Percentiles rank a stretch among this genome's conserved stretches.
Evolutionary conservation across 2,329 filamentous ascomycete genomes (phyloP).

Genomic region (Fusarium sterilihyphosum): DNA sequence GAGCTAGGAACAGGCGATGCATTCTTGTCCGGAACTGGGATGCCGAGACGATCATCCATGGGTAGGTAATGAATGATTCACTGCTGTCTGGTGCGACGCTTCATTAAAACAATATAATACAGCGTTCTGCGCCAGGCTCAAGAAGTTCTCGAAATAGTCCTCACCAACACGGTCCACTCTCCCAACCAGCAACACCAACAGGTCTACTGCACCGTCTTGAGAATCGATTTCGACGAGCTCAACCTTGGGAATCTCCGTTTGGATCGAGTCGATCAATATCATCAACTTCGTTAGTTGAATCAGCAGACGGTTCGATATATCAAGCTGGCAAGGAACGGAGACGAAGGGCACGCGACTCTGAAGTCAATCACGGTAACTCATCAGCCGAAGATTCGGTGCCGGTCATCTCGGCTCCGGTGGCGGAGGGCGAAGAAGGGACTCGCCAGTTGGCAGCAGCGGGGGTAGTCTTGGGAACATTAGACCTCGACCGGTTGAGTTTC

Average conservation of each 20-base stretch:
- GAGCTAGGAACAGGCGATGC: conserved; percentile 13
- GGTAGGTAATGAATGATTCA: conserved; percentile 2
- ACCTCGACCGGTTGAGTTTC: conserved; percentile 48
- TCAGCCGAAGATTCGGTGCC: conserved; percentile 34
- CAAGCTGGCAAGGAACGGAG: conserved; percentile 45
- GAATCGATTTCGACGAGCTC: conserved; percentile 37
- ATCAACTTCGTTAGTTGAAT: conserved; percentile 14
- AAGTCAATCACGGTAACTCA: conserved; percentile 36
- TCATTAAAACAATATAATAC: background rate
- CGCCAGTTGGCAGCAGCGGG: conserved; percentile 43
- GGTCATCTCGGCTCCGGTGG: conserved; percentile 29
- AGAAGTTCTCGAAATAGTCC: conserved; percentile 19
- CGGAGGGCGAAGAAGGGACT: conserved; percentile 28
- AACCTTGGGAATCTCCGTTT: conserved; percentile 39
- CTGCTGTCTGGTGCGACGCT: background rate
- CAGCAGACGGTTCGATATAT: conserved; percentile 12
- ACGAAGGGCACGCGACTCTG: conserved; percentile 45
- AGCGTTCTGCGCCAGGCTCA: conserved; percentile 21
- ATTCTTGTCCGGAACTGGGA: conserved; percentile 30
- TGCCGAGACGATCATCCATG: background rate
- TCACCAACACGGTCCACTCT: conserved; percentile 30
- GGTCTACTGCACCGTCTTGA: conserved; percentile 39
- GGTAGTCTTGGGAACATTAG: conserved; percentile 42
- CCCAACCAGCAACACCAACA: conserved; percentile 41
- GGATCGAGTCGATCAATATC: conserved; percentile 32